A percentile compares a stretch with the other conserved stretches of the same genome.
Evolutionary conservation across 2,329 filamentous ascomycete genomes (phyloP).

Genomic region (Apiospora saccharicola): DNA sequence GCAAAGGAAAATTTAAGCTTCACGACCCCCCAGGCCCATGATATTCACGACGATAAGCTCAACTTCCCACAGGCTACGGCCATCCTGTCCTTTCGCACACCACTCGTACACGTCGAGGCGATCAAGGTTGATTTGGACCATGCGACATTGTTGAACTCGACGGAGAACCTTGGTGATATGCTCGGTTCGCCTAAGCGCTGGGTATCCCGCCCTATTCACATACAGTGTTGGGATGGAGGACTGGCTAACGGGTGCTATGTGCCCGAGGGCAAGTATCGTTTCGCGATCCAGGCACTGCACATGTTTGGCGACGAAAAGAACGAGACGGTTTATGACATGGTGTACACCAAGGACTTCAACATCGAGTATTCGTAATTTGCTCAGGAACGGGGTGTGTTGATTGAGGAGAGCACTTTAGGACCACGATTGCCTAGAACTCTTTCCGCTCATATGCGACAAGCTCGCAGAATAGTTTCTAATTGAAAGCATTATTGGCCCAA

Average conservation of each 20-base stretch:
- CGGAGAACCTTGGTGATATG: constrained; percentile 46
- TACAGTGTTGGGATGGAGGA: constrained; percentile 54
- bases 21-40: too few relatives aligned
- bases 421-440: neutral
- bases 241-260: constrained; percentile 56
- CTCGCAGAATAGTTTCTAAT: neutral
- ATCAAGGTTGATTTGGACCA: constrained; percentile 49
- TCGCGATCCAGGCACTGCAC: constrained; percentile 56
- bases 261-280: constrained; percentile 57
- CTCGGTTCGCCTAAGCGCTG: constrained; percentile 48
- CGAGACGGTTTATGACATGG: constrained; percentile 55
- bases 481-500: neutral
- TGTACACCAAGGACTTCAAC: constrained; percentile 51
- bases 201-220: constrained; percentile 42
- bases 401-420: neutral
- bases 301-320: constrained; percentile 58
- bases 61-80: constrained; percentile 40
- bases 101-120: constrained; percentile 52
- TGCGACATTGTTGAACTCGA: constrained; percentile 34
- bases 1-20: too few relatives aligned
- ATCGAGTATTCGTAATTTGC: constrained; percentile 38
- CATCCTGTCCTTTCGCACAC: constrained; percentile 54
- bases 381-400: constrained; percentile 11
- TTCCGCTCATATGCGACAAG: neutral
- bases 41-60: too few relatives aligned